These are phyloP conservation scores for Agastache rugosa DNA, from an alignment of 257 asterid genomes.

Conservation along the genomic window DNA sequence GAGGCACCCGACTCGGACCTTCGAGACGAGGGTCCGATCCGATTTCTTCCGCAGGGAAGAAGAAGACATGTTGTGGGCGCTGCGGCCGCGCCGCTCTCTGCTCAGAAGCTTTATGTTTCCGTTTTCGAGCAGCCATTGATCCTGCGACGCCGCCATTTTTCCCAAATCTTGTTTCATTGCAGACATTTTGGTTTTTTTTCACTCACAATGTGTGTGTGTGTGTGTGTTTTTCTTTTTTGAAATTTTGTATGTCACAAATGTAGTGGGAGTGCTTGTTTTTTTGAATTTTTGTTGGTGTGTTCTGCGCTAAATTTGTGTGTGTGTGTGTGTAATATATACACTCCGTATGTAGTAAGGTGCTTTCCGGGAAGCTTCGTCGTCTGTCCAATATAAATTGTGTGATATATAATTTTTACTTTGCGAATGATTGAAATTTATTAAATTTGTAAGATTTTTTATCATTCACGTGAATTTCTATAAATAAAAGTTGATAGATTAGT, in stretches of 20 bases:
- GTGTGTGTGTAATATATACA: too few relatives aligned
- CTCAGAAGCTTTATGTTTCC: conserved; percentile 56
- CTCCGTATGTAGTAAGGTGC: too few relatives aligned
- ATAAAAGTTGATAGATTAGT: too few relatives aligned
- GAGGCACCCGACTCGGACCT: conserved; percentile 44
- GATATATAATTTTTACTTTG: too few relatives aligned
- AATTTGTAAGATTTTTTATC: too few relatives aligned
- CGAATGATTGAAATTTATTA: too few relatives aligned
- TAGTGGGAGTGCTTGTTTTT: neutral
- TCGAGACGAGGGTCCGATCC: conserved; percentile 55
- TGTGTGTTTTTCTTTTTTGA: too few relatives aligned
- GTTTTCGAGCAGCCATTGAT: conserved; percentile 65
- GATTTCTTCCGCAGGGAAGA: conserved; percentile 84
- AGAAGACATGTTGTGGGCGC: conserved; percentile 61
- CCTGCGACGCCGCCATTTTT: conserved; percentile 36
- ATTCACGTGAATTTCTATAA: too few relatives aligned
- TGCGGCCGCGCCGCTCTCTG: conserved; percentile 56
- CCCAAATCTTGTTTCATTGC: conserved; percentile 23
- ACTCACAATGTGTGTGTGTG: neutral
- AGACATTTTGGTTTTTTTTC: conserved; percentile 1
- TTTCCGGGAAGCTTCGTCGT: neutral
- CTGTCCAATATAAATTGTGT: too few relatives aligned
- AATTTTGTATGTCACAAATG: neutral
- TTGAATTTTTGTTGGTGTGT: neutral
- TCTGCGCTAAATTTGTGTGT: neutral